Percentiles rank a stretch among this genome's conserved stretches.
Conservation (phyloP, 2,329 filamentous ascomycete species). For the Monosporascus sp. region DNA sequence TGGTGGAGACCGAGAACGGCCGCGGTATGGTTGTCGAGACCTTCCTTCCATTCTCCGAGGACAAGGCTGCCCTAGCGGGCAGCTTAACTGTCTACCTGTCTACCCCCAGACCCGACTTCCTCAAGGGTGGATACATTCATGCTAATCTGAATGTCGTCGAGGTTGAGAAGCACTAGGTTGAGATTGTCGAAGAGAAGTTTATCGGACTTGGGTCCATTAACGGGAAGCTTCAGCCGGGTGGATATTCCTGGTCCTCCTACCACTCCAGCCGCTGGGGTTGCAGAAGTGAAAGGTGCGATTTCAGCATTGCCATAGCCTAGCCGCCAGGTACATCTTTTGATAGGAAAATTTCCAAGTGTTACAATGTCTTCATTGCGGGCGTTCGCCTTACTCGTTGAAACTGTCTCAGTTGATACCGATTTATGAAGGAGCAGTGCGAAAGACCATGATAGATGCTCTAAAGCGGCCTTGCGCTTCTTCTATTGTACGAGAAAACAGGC, state of each 20-base stretch:
- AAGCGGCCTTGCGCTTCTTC: too few relatives aligned
- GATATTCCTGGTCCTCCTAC: neutral
- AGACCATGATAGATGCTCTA: too few relatives aligned
- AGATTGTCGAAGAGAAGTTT: conserved; percentile 20
- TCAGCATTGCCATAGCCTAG: too few relatives aligned
- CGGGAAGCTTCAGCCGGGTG: neutral
- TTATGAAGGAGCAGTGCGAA: too few relatives aligned
- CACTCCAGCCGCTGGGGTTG: neutral
- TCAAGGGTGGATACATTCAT: conserved; percentile 26
- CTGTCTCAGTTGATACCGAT: too few relatives aligned
- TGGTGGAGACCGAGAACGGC: conserved; percentile 15
- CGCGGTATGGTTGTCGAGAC: conserved; percentile 14
- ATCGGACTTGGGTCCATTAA: conserved; percentile 5
- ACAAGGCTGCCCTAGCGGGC: conserved; percentile 24
- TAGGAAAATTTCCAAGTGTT: too few relatives aligned
- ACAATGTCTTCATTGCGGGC: too few relatives aligned
- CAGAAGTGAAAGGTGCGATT: neutral
- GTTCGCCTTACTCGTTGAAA: too few relatives aligned
- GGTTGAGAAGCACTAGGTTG: conserved; percentile 19
- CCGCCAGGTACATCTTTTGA: too few relatives aligned
- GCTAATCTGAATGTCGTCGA: conserved; percentile 32
- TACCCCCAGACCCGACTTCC: conserved; percentile 24
- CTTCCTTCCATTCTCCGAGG: conserved; percentile 21
- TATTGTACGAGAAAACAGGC: too few relatives aligned
- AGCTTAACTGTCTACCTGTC: conserved; percentile 25